Conservation (phyloP, 2,329 filamentous ascomycete species). For the Dactylellina cionopaga region DNA sequence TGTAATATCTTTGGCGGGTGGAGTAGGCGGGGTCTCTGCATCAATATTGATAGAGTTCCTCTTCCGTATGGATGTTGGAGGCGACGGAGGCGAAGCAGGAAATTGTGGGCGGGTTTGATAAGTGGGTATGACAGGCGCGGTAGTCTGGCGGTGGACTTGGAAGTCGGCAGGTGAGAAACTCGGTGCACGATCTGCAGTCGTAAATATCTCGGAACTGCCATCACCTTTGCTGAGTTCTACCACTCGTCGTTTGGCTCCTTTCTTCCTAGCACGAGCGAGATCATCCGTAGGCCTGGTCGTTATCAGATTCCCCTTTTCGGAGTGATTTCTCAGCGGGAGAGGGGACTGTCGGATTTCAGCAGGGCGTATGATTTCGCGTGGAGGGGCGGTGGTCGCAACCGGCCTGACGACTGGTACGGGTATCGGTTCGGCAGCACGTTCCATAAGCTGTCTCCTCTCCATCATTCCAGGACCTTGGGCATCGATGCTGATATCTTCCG, state of each 20-base stretch:
- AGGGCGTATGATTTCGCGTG: conserved; percentile 48
- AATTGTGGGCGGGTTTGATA: conserved; percentile 42
- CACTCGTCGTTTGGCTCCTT: conserved; percentile 55
- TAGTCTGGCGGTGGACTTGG: conserved; percentile 22
- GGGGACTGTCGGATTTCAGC: conserved; percentile 59
- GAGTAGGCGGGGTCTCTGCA: conserved; percentile 54
- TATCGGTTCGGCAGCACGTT: conserved; percentile 79
- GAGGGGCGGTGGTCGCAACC: conserved; percentile 27
- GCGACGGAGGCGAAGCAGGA: conserved; percentile 51
- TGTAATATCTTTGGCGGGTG: conserved; percentile 43
- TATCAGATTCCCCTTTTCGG: conserved; percentile 48
- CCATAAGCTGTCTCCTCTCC: conserved; percentile 84
- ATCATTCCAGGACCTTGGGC: conserved; percentile 81
- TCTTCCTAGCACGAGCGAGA: conserved; percentile 56
- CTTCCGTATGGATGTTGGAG: conserved; percentile 49
- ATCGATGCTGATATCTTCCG: conserved; percentile 90
- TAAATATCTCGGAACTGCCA: conserved; percentile 40
- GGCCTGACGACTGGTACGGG: conserved; percentile 81
- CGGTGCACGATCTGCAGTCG: conserved; percentile 36
- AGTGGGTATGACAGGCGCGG: conserved; percentile 23
- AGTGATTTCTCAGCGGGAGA: conserved; percentile 46
- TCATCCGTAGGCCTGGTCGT: conserved; percentile 54
- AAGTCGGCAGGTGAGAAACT: conserved; percentile 45
- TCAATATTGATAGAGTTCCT: conserved; percentile 56
- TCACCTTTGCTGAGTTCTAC: conserved; percentile 57